Base-by-base conservation (phyloP, 2,329 filamentous ascomycete genomes). In the Cercospora berteroae region DNA sequence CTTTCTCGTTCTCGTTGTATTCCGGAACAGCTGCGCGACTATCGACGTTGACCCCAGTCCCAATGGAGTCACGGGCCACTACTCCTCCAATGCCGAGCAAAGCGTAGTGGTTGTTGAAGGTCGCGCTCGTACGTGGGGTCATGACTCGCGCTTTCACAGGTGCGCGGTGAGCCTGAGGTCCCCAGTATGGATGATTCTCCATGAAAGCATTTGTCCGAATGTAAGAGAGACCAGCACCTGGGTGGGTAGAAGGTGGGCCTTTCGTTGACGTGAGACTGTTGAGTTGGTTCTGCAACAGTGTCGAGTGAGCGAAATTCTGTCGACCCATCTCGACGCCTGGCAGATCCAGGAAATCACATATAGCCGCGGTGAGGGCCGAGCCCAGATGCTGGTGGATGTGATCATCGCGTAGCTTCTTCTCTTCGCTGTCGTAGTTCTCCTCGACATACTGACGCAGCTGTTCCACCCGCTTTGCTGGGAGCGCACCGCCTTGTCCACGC, bases 181-280 rank as follows among this genome's bases (percentile, higher is more conserved):
- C 88, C 71, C 85, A 84, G 31, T 84, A 64, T 2, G 87, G 86
- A 74, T 89, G 87, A 73, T 89, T 90, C 71, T 83, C 79, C 55
- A 87, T 78, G 73, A 84, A 80, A 23, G 85, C 80, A 64, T 83
- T 81, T 12, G 85, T 85, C 59, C 86, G 83, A 3, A 86, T 79
- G 75, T 90, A 90, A 13, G 85, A 85, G 5, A 90, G 80, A 69
- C 88, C 88, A 4, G 86, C 88, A 4, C 86, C 88, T 2, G 88
- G 88, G 77, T 90, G 88, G 7, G 88, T 90, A 66, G 83, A 84
- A 1, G 87, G 86, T 20, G 86, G 86, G 2, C 84, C 85, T 29
- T n/a, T 27, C 18, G 61, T 59, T n/a, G 64, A 63, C 10, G 56
- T 66, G 18, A 72, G 42, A 39, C 61, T 57, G 9, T 62, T 64